These are phyloP conservation scores for Boletus rex-veris DNA, from an alignment of 768 basidiomycete genomes.

Conservation along the genomic window DNA sequence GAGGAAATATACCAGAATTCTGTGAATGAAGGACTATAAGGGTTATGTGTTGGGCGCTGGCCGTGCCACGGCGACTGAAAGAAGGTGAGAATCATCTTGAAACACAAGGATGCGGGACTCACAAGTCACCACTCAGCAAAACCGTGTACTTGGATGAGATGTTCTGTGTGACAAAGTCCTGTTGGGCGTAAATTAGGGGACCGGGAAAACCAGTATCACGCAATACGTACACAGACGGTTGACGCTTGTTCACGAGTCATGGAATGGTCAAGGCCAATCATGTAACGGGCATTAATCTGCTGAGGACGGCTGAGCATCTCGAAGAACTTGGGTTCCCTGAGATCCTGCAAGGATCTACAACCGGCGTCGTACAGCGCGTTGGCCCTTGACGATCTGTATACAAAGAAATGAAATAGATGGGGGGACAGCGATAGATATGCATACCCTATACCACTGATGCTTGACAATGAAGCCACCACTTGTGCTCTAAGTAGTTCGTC, in stretches of 20 bases:
- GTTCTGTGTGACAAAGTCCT: conserved; percentile 50
- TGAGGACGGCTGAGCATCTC: conserved; percentile 38
- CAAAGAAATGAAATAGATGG: not conserved
- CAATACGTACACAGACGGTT: conserved; percentile 41
- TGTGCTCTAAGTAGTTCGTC: conserved; percentile 28
- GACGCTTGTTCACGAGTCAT: conserved; percentile 43
- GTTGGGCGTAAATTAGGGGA: not conserved
- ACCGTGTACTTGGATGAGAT: conserved; percentile 48
- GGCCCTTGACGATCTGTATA: conserved; percentile 30
- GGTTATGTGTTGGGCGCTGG: conserved; percentile 14
- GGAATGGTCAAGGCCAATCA: conserved; percentile 35
- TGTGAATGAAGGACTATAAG: conserved; percentile 17
- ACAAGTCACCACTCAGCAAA: conserved; percentile 56
- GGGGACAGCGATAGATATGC: conserved; percentile 1
- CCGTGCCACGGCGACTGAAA: conserved; percentile 43
- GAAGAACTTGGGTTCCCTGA: conserved; percentile 37
- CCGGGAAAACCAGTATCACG: not conserved
- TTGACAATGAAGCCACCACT: conserved; percentile 33
- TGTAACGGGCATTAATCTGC: conserved; percentile 39
- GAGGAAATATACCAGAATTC: conserved; percentile 9
- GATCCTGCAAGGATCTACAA: conserved; percentile 41
- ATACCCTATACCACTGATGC: conserved; percentile 49
- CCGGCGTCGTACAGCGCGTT: conserved; percentile 49
- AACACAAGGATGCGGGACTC: conserved; percentile 26
- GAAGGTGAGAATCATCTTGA: not conserved